Percentiles rank a stretch among this genome's conserved stretches.
These are phyloP conservation scores for Dictyostelium purpureum DNA, from an alignment of 78 protist genomes.

Conservation along the genomic window DNA sequence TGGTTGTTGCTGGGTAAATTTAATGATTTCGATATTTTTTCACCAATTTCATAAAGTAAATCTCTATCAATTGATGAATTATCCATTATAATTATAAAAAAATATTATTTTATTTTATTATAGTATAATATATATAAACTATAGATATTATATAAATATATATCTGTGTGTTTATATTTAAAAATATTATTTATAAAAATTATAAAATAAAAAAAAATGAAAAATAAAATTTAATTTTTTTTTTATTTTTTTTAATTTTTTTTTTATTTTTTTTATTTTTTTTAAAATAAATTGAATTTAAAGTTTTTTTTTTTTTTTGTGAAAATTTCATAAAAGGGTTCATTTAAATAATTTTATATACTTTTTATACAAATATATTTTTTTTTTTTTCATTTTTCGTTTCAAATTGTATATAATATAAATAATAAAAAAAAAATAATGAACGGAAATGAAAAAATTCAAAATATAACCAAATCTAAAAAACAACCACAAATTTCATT, in stretches of 20 bases:
- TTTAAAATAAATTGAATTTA: too few species aligned
- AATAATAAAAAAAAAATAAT: not conserved
- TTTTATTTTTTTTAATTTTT: not conserved
- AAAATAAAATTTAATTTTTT: not conserved
- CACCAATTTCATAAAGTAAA: slow-evolving; percentile 4
- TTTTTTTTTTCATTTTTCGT: too few species aligned
- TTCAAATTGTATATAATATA: too few species aligned
- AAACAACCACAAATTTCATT: not conserved
- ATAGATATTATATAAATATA: too few species aligned
- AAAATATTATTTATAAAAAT: not conserved
- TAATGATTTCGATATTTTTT: slow-evolving; percentile 17
- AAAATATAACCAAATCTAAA: not conserved
- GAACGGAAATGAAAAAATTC: not conserved
- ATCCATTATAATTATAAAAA: not conserved
- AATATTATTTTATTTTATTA: not conserved
- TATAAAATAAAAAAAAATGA: not conserved
- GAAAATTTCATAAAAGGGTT: too few species aligned
- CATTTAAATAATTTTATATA: too few species aligned
- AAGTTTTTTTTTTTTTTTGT: too few species aligned
- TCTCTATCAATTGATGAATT: slow-evolving; percentile 3
- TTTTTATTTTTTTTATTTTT: not conserved
- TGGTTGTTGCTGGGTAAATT: slow-evolving; percentile 12
- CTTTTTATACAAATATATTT: too few species aligned
- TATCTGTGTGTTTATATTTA: not conserved
- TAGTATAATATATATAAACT: too few species aligned